Evolutionary conservation across 129 eudicot genomes (phyloP).

Genomic region (Pulicaria dysenterica): DNA sequence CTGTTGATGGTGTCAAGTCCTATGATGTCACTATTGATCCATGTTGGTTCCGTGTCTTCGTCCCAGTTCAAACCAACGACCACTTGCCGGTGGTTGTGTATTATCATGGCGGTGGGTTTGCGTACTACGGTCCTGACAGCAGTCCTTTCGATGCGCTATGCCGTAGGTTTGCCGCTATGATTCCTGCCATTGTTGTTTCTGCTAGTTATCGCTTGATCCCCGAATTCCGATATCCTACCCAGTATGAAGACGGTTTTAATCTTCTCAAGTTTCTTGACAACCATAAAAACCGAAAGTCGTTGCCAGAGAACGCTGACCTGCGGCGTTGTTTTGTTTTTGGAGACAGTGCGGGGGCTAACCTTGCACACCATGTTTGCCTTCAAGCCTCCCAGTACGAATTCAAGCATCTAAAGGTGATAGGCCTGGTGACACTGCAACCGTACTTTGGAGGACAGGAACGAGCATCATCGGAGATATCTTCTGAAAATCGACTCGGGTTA

Average conservation of each 20-base stretch:
- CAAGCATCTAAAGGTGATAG: slow-evolving; percentile 20
- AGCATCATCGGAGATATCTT: slow-evolving; percentile 11
- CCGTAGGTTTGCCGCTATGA: slow-evolving; percentile 25
- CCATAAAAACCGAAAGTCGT: background rate
- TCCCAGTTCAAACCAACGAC: slow-evolving; percentile 2
- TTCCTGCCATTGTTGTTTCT: slow-evolving; percentile 39
- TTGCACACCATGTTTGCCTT: slow-evolving; percentile 36
- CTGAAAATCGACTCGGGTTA: background rate
- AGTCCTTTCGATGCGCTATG: slow-evolving; percentile 23
- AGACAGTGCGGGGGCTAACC: slow-evolving; percentile 43
- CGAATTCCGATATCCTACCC: slow-evolving; percentile 35
- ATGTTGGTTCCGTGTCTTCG: slow-evolving; percentile 32
- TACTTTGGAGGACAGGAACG: slow-evolving; percentile 37
- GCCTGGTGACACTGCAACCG: slow-evolving; percentile 36
- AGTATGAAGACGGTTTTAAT: slow-evolving; percentile 37
- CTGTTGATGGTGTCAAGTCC: slow-evolving; percentile 30
- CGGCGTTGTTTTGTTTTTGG: slow-evolving; percentile 30
- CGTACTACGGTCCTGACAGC: slow-evolving; percentile 16
- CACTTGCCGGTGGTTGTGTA: slow-evolving; percentile 34
- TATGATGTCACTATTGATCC: slow-evolving; percentile 31
- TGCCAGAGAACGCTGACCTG: slow-evolving; percentile 35
- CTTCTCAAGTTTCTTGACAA: slow-evolving; percentile 37
- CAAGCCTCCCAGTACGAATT: slow-evolving; percentile 11
- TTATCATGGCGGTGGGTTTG: slow-evolving; percentile 48
- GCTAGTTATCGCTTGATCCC: slow-evolving; percentile 43